Conservation (phyloP, 176 grass and related monocot genomes). For the Ensete glaucum region DNA sequence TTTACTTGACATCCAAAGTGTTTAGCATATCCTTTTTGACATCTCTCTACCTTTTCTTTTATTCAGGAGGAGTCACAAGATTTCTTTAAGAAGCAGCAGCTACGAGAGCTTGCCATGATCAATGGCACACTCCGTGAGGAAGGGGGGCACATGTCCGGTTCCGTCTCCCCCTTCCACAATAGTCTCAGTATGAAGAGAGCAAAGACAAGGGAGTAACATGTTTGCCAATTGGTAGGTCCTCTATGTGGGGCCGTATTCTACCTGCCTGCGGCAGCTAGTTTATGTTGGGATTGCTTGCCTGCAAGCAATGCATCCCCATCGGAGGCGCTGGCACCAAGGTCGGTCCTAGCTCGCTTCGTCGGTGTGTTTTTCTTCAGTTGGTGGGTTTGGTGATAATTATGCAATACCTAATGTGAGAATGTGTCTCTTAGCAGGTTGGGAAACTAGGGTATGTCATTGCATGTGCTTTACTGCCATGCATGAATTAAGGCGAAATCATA, state of each 20-base stretch:
- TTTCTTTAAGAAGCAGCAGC: conserved; percentile 14
- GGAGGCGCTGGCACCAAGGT: not conserved
- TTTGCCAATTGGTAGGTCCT: conserved; percentile 27
- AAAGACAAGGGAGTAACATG: conserved; percentile 68
- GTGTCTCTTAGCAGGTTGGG: not conserved
- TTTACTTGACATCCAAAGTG: not conserved
- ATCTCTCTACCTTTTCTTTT: not conserved
- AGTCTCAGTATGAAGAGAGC: conserved; percentile 38
- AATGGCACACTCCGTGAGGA: conserved; percentile 12
- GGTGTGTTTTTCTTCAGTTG: not conserved
- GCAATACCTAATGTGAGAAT: conserved; percentile 1
- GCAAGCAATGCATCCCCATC: not conserved
- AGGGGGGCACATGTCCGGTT: conserved; percentile 1
- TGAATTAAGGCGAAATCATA: not conserved
- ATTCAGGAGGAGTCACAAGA: conserved; percentile 8
- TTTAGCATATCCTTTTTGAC: not conserved
- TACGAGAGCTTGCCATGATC: conserved; percentile 9
- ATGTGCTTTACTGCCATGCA: not conserved
- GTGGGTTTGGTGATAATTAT: not conserved
- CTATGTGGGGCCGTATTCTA: conserved; percentile 30
- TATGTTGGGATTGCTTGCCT: not conserved
- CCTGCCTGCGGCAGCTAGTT: not conserved
- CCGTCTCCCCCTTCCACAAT: conserved; percentile 1
- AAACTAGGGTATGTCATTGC: not conserved
- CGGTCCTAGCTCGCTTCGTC: not conserved